A percentile compares a stretch with the other conserved stretches of the same genome.
These are phyloP conservation scores for Oryza nivara DNA, from an alignment of 176 grass and related monocot species.

Conservation along the genomic window DNA sequence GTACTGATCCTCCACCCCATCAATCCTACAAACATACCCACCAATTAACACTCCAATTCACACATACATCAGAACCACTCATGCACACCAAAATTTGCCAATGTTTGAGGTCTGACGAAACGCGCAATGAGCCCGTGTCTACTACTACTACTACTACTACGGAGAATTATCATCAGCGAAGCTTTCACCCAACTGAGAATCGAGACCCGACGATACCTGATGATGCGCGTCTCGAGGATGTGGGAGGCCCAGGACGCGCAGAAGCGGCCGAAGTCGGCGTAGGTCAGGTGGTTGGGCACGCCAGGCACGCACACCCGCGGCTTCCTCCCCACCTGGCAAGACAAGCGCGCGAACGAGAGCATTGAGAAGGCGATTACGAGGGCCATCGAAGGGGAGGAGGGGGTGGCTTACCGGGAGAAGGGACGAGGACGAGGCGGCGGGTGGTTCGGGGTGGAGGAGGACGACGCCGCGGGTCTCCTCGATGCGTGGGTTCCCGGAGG, in stretches of 20 bases:
- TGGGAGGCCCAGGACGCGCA: slow-evolving; percentile 71
- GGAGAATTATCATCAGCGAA: slow-evolving; percentile 5
- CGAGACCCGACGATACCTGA: slow-evolving; percentile 58
- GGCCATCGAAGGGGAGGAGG: not conserved
- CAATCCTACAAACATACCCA: slow-evolving; percentile 55
- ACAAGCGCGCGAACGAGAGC: not conserved
- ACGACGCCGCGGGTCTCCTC: slow-evolving; percentile 91
- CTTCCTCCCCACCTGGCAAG: slow-evolving; percentile 73
- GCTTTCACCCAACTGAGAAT: not conserved
- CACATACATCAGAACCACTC: not conserved
- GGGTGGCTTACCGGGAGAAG: slow-evolving; percentile 56
- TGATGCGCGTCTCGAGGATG: slow-evolving; percentile 93
- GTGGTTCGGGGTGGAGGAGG: slow-evolving; percentile 60
- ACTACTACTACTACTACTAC: slow-evolving; percentile 13
- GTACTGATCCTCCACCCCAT: slow-evolving; percentile 81
- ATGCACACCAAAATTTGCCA: not conserved
- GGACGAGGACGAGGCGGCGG: slow-evolving; percentile 26
- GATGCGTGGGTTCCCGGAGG: slow-evolving; percentile 93
- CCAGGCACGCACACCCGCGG: slow-evolving; percentile 76
- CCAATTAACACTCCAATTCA: slow-evolving; percentile 11
- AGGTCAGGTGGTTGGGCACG: slow-evolving; percentile 94
- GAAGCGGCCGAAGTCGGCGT: slow-evolving; percentile 88
- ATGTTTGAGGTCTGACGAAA: slow-evolving; percentile 15
- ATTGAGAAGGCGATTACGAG: not conserved
- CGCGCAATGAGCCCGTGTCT: not conserved